Evolutionary conservation across 2,329 filamentous ascomycete species (phyloP), one percentile per base, ranked within the genome.

Genomic region (Xylaria sp.): DNA sequence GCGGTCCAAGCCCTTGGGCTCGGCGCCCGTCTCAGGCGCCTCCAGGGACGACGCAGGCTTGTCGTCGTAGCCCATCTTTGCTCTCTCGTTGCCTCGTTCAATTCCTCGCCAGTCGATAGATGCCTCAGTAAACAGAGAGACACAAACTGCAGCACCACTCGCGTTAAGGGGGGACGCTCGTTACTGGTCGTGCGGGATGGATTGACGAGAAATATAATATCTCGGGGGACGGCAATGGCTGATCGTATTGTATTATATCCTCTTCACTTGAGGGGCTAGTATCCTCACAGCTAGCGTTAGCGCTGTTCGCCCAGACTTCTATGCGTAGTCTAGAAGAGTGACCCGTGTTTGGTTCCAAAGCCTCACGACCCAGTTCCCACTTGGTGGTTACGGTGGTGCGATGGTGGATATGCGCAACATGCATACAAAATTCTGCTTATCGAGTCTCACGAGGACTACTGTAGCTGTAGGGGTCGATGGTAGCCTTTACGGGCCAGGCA

Each of bases 1-100:
- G 63, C 69, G 72, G 46, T 78, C 76, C 43, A 74, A 57, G 20
- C 43, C 51, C 61, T 75, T 73, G 15, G 71, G 69, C 64, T 75
- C 77, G 51, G 69, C 62, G 36, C 71, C 74, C 9, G 55, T 55
- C 71, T 78, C 69, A 41, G 70, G 66, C 39, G 72, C 66, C 49
- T 67, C 69, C 18, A 71, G 57, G 31, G 46, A 20, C 46, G 67
- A 62, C 57, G 70, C 63, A 9, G 52, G 62, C 62, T 71, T 67
- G 1, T 74, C 71, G 20, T 71, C 69, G 51, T 62, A 31, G 8
- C 55, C 63, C 74, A 75, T 76, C 36, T 18, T 64, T 28, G 28
- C 28, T 25, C 41, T 60, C 18, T 18, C 20, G 49, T 66, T 18
- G 10, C 36, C 15, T 54, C 23, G 18, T 13, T 46, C 4, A 31